Evolutionary conservation across 192 early-diverging fungal species (phyloP).

Genomic region (Haplosporangium gracile): DNA sequence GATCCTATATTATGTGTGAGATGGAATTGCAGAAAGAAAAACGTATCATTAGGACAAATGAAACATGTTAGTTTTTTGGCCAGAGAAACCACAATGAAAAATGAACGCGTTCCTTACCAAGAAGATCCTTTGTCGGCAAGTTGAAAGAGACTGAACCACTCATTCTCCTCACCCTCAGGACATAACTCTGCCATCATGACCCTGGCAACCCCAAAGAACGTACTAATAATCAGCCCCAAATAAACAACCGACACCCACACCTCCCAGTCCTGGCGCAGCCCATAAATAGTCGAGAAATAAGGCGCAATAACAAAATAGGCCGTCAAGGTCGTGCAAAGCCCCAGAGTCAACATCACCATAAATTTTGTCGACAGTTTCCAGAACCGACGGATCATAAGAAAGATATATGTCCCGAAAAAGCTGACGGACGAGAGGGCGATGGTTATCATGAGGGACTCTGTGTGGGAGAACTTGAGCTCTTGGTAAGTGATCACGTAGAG

Average conservation of each 20-base stretch:
- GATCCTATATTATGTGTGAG: constrained; percentile 47
- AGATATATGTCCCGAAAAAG: constrained; percentile 64
- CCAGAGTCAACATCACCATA: constrained; percentile 59
- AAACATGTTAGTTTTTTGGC: no score
- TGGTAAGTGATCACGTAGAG: constrained; percentile 70
- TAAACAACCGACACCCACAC: constrained; percentile 33
- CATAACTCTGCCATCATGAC: constrained; percentile 70
- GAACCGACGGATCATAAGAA: constrained; percentile 59
- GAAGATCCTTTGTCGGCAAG: constrained; percentile 71
- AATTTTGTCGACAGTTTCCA: constrained; percentile 59
- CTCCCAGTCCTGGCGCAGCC: constrained; percentile 55
- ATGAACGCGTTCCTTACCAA: constrained; percentile 41
- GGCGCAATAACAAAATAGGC: constrained; percentile 64
- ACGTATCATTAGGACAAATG: background rate
- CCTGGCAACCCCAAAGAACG: constrained; percentile 64
- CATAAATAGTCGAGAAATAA: constrained; percentile 57
- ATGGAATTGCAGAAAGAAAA: background rate
- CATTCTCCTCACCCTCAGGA: constrained; percentile 70
- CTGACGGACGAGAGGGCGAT: constrained; percentile 61
- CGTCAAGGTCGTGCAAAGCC: constrained; percentile 57
- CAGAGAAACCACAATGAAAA: no score
- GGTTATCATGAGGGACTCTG: constrained; percentile 61
- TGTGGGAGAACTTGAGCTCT: constrained; percentile 63
- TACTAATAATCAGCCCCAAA: constrained; percentile 64
- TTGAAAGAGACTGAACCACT: constrained; percentile 75